Conservation (phyloP, 495 filamentous ascomycete species). For the Trichoderma gamsii region DNA sequence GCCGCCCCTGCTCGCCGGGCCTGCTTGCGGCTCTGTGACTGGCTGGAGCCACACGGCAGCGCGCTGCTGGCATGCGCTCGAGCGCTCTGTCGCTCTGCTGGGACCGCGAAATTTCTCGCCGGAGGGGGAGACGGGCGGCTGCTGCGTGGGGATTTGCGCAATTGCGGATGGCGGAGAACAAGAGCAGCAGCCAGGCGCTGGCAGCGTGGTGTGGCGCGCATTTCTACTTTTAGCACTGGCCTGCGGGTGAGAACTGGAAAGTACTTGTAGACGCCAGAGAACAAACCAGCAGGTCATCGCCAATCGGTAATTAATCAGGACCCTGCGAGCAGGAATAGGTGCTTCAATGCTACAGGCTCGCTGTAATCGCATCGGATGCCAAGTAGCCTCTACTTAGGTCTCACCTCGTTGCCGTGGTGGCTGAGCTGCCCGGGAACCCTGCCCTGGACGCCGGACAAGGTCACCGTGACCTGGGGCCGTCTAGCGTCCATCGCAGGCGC, state of each 20-base stretch:
- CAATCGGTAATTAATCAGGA: no score
- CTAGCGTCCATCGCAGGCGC: slow-evolving; percentile 9
- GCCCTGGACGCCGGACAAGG: slow-evolving; percentile 1
- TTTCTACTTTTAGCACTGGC: slow-evolving; percentile 4
- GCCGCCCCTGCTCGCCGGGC: neutral
- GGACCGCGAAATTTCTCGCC: no score
- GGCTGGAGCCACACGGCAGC: no score
- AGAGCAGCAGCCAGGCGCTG: neutral
- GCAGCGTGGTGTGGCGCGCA: neutral
- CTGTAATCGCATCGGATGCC: no score
- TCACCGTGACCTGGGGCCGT: neutral
- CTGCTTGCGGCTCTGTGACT: neutral
- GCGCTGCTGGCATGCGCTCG: neutral
- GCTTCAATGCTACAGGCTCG: no score
- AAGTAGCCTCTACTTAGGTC: slow-evolving; percentile 3
- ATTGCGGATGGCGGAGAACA: neutral
- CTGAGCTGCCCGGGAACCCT: slow-evolving; percentile 9
- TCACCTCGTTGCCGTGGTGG: slow-evolving; percentile 11
- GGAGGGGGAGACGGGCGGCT: no score
- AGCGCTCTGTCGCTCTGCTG: neutral
- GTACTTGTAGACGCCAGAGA: no score
- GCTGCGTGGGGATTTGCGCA: no score
- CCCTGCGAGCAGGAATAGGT: no score
- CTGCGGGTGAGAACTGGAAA: neutral
- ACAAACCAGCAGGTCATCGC: neutral